A percentile compares a stretch with the other conserved stretches of the same genome.
Evolutionary conservation across 495 filamentous ascomycete species (phyloP).

Genomic region (Penicillium cinerascens): DNA sequence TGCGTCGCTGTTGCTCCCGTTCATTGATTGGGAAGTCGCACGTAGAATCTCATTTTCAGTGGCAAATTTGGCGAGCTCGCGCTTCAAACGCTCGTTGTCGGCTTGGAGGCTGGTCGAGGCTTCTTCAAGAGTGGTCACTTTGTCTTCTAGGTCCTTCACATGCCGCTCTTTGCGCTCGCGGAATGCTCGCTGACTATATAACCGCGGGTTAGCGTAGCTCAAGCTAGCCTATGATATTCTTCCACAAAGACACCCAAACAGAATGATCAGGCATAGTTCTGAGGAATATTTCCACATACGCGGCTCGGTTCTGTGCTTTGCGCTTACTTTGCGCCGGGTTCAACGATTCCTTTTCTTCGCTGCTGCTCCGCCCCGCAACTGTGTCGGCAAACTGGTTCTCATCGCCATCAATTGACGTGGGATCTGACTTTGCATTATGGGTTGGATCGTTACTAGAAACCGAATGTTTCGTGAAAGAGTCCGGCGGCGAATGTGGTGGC

Average conservation of each 20-base stretch:
- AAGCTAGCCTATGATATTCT: neutral
- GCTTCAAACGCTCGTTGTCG: constrained; percentile 85
- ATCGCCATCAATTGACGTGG: constrained; percentile 32
- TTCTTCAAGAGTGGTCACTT: constrained; percentile 70
- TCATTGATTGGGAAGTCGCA: constrained; percentile 59
- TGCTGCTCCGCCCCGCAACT: constrained; percentile 44
- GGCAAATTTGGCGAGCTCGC: constrained; percentile 72
- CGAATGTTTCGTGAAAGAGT: constrained; percentile 41
- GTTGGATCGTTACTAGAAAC: constrained; percentile 29
- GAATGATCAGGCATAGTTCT: no score
- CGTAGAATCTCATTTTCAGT: constrained; percentile 94
- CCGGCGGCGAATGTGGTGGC: constrained; percentile 45
- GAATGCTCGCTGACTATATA: constrained; percentile 85
- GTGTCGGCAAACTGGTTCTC: constrained; percentile 27
- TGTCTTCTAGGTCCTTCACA: constrained; percentile 86
- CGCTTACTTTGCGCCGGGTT: constrained; percentile 80
- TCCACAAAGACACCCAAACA: neutral
- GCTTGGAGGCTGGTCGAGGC: constrained; percentile 50
- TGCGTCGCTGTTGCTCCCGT: constrained; percentile 18
- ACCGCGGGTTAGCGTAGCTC: constrained; percentile 2
- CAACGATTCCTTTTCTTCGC: constrained; percentile 65
- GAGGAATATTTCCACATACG: no score
- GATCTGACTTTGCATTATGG: constrained; percentile 17
- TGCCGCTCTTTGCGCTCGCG: constrained; percentile 95
- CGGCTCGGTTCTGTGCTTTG: constrained; percentile 94